Evolutionary conservation across 768 basidiomycete genomes (phyloP), one percentile per base, ranked within the genome.

Genomic region (Ramaria rubella): DNA sequence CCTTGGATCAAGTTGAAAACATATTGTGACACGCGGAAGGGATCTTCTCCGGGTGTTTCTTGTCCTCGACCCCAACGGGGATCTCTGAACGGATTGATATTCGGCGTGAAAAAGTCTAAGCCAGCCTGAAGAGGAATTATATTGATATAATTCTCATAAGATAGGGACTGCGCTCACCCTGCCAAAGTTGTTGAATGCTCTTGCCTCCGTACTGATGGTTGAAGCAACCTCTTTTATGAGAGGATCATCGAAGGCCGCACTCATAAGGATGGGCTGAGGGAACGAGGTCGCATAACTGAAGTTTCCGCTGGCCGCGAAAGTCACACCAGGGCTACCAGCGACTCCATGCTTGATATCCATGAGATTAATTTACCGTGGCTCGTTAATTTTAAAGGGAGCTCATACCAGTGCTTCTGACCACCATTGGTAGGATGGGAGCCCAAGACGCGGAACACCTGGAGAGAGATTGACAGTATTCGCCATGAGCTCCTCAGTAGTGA

Each of bases 61-160:
- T 81, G 81, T 0, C 81, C 81, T 44, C 81, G 71, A 5, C 81
- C 81, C 81, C 82, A 82, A 12, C 81, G 79, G 42, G 82, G 81
- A 59, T 83, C 82, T 56, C 76, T 81, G 73, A 82, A 82, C 0
- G 81, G 66, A 58, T 68, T 68, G 36, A 70, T 68, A 58, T 82
- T 82, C 5, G 81, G 81, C 0, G 81, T 81, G 64, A 75, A 82
- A 63, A 73, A 81, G 64, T 81, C 78, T 30, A 81, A 65, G 0
- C 81, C 81, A 3, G 80, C 77, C 33, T 55, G 43, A 27, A 45
- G 21, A 45, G 11, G 11, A 45, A 5, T 23, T 12, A 21, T 48
- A 3, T 23, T 3, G 14, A 12, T 3, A 2, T 2, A 50, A 30
- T n/a, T 30, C 26, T 15, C 12, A 45, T 36, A 34, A 40, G 9